These are phyloP conservation scores for Coemansia sp. DNA, from an alignment of 192 early-diverging fungal genomes.

Conservation along the genomic window DNA sequence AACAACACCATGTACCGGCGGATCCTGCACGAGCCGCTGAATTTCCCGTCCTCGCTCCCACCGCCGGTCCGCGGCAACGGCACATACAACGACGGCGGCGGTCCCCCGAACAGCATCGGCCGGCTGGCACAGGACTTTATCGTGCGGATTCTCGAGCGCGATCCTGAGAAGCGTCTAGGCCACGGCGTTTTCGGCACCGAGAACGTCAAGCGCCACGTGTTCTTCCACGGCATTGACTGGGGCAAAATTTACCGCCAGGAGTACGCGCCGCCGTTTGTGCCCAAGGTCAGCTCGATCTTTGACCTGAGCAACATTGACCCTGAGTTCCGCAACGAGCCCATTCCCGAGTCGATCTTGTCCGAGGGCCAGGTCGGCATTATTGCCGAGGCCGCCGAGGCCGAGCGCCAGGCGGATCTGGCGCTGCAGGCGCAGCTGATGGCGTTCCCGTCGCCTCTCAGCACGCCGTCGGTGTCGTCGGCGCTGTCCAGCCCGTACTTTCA, in stretches of 20 bases:
- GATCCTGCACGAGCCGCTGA: conserved; percentile 40
- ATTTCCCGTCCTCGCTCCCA: conserved; percentile 39
- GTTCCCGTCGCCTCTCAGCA: conserved; percentile 37
- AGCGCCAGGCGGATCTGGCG: conserved; percentile 38
- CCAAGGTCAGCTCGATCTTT: conserved; percentile 55
- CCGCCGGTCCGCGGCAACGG: conserved; percentile 29
- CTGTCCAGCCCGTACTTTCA: conserved; percentile 23
- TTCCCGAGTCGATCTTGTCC: conserved; percentile 36
- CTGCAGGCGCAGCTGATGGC: conserved; percentile 37
- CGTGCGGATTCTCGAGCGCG: conserved; percentile 58
- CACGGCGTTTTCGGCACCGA: conserved; percentile 55
- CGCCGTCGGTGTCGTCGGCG: conserved; percentile 7
- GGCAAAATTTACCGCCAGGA: conserved; percentile 57
- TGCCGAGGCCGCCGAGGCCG: conserved; percentile 40
- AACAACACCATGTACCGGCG: conserved; percentile 47
- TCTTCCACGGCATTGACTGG: conserved; percentile 65
- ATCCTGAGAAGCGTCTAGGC: conserved; percentile 60
- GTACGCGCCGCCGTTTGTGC: conserved; percentile 65
- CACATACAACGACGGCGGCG: conserved; percentile 21
- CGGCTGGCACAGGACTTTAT: conserved; percentile 44
- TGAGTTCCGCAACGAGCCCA: conserved; percentile 51
- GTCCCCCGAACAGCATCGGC: conserved; percentile 10
- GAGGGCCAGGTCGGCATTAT: conserved; percentile 43
- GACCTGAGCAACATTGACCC: conserved; percentile 53
- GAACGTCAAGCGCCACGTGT: conserved; percentile 61